Evolutionary conservation across 2,329 filamentous ascomycete genomes (phyloP), one percentile per base, ranked within the genome.

Genomic region (Talaromyces funiculosus): DNA sequence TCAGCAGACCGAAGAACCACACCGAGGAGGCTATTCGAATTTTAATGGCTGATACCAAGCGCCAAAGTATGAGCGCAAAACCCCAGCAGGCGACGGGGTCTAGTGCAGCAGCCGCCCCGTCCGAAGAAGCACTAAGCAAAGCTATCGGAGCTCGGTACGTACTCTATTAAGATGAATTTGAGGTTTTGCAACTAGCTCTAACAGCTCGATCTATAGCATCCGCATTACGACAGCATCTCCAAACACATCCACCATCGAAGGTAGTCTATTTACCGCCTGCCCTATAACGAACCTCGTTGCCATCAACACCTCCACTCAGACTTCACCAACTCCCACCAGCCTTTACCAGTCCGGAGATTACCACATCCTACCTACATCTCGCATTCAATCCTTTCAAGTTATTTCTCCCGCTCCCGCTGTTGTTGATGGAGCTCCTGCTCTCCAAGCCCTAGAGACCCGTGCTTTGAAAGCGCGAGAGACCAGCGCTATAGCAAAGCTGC

Each of bases 71-170:
- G 62, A 78, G 78, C 65, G 79, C 77, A 42, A 86, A 82, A 75
- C 76, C 70, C 58, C 69, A 74, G 75, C 58, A 74, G 62, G 68
- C 73, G 61, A 70, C 68, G 43, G 67, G 70, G 42, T 65, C 72
- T 62, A 67, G 71, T 64, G 73, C 77, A 63, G 75, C 76, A 61
- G 77, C 78, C 68, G 77, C 80, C 65, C 75, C 81, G 68, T 71
- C 78, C 49, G 80, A 85, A 60, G 80, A 79, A 60, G 79, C 79
- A 56, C 73, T 87, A 68, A 82, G 79, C 71, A 84, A 82, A 72
- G 82, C 82, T 54, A 81, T 87, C 70, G 85, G 85, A 65, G 82
- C 82, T 65, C 81, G 82, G 84, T 86, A 78, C 72, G 82, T 72
- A 24, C 42, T 51, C n/a, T 40, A 29, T 49, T 3, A n/a, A 18